These are phyloP conservation scores for Gymnopus androsaceus DNA, from an alignment of 1,284 basidiomycete genomes.

Conservation along the genomic window DNA sequence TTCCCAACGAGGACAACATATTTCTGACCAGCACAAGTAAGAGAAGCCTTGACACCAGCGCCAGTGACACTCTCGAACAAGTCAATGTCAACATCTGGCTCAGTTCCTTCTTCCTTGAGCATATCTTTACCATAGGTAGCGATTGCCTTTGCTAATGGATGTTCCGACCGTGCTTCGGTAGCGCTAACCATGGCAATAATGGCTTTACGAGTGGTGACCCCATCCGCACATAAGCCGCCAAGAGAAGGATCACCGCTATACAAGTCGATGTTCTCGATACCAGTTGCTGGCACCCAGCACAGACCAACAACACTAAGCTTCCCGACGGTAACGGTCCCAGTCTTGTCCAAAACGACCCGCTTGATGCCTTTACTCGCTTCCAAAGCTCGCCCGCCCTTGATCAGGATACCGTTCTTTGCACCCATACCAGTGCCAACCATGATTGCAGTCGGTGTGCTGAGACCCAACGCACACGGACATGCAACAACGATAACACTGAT, in stretches of 20 bases:
- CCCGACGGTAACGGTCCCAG: slow-evolving; percentile 93
- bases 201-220: slow-evolving; percentile 58
- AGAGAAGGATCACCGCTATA: slow-evolving; percentile 47
- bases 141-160: slow-evolving; percentile 93
- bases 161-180: slow-evolving; percentile 91
- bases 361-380: slow-evolving; percentile 87
- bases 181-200: slow-evolving; percentile 83
- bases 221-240: slow-evolving; percentile 58
- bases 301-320: slow-evolving; percentile 67
- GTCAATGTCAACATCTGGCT: slow-evolving; percentile 47
- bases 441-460: slow-evolving; percentile 97
- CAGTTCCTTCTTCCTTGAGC: slow-evolving; percentile 45
- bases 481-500: slow-evolving; percentile 98
- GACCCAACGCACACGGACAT: slow-evolving; percentile 95
- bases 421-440: slow-evolving; percentile 99
- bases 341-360: slow-evolving; percentile 93
- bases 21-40: slow-evolving; percentile 49
- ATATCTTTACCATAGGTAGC: slow-evolving; percentile 78
- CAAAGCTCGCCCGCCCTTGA: slow-evolving; percentile 94
- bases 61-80: slow-evolving; percentile 89
- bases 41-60: slow-evolving; percentile 78
- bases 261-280: slow-evolving; percentile 40
- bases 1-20: slow-evolving; percentile 77
- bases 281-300: slow-evolving; percentile 67
- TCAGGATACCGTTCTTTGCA: slow-evolving; percentile 95